These are phyloP conservation scores for Debaryomyces singareniensis DNA, from an alignment of 1,139 yeast genomes.

Conservation along the genomic window DNA sequence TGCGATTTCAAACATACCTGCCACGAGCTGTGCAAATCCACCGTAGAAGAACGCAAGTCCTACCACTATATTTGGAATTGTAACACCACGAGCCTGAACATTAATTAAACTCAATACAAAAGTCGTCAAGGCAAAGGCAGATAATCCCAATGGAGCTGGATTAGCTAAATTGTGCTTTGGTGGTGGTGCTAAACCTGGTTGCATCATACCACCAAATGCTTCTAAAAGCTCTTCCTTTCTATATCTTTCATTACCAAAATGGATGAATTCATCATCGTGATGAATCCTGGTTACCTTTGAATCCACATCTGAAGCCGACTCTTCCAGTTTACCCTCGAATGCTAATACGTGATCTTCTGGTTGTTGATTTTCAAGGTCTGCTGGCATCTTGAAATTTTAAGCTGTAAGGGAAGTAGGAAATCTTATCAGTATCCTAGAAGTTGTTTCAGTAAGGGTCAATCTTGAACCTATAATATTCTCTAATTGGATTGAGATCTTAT, in stretches of 20 bases:
- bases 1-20: conserved; percentile 74
- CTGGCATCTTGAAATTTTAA: not conserved
- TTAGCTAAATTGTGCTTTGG: conserved; percentile 73
- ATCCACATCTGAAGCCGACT: not conserved
- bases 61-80: conserved; percentile 30
- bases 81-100: conserved; percentile 29
- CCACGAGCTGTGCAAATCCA: conserved; percentile 68
- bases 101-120: conserved; percentile 65
- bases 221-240: conserved; percentile 50
- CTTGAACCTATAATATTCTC: no score
- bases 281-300: conserved; percentile 18
- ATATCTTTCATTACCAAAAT: conserved; percentile 68
- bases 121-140: conserved; percentile 80
- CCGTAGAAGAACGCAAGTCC: conserved; percentile 84
- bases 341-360: not conserved
- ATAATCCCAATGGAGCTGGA: conserved; percentile 83
- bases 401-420: no score
- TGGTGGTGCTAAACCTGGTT: conserved; percentile 58
- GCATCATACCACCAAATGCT: conserved; percentile 74
- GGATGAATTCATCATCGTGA: conserved; percentile 53
- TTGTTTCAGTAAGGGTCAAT: no score
- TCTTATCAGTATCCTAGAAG: no score
- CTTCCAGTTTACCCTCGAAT: not conserved
- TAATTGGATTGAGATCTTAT: no score
- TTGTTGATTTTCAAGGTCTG: conserved; percentile 1